A percentile compares a stretch with the other conserved stretches of the same genome.
Evolutionary conservation across 768 basidiomycete species (phyloP).

Genomic region (Mrakia hoshinonis): DNA sequence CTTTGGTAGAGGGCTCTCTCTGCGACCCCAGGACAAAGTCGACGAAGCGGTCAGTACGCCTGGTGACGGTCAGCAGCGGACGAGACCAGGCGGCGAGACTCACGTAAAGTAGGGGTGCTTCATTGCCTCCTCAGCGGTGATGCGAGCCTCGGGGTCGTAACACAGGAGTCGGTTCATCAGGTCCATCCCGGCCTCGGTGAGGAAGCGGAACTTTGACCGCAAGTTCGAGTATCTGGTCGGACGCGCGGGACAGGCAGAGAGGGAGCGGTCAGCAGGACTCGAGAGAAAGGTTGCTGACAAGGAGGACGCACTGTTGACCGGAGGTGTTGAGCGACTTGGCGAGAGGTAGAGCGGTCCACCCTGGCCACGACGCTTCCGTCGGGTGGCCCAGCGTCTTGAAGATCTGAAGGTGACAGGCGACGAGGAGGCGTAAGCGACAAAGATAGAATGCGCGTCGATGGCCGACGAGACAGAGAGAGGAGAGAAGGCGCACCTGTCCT

Average conservation of each 20-base stretch:
- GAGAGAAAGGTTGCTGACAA: background rate
- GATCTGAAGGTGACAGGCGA: slow-evolving; percentile 45
- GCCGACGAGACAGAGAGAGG: background rate
- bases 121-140: slow-evolving; percentile 80
- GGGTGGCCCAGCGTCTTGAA: slow-evolving; percentile 94
- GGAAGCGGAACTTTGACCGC: slow-evolving; percentile 68
- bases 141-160: slow-evolving; percentile 80
- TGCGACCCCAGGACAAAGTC: slow-evolving; percentile 36
- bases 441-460: too few relatives aligned
- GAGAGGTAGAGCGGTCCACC: slow-evolving; percentile 67
- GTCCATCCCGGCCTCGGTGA: slow-evolving; percentile 76
- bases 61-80: slow-evolving; percentile 8
- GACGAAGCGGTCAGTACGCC: background rate
- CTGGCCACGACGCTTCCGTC: slow-evolving; percentile 75
- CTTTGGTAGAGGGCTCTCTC: slow-evolving; percentile 89
- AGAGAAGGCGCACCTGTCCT: slow-evolving; percentile 49
- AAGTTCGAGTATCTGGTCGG: slow-evolving; percentile 45
- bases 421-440: background rate
- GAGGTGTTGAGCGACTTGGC: slow-evolving; percentile 59
- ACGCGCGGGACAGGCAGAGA: background rate
- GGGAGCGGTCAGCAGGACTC: background rate
- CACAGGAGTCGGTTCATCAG: slow-evolving; percentile 69
- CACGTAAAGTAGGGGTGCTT: slow-evolving; percentile 87
- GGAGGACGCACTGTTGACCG: slow-evolving; percentile 38
- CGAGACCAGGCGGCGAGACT: slow-evolving; percentile 31